Conservation (phyloP, 306 rosid species). For the Vachellia collinsii region DNA sequence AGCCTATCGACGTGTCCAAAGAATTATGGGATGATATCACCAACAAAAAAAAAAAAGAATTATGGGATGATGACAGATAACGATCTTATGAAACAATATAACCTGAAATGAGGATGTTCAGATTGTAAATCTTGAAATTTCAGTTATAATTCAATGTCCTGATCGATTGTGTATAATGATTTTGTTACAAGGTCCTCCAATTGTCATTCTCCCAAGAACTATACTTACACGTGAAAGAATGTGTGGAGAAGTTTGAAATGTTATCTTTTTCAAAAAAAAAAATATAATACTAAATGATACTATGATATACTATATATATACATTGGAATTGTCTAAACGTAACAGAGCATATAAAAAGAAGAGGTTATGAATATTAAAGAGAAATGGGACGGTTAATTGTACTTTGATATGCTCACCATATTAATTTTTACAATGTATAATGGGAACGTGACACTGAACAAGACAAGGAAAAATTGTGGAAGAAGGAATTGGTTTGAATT, state of each 20-base stretch:
- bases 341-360: neutral
- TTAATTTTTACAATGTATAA: neutral
- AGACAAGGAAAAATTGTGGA: neutral
- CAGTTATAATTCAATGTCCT: neutral
- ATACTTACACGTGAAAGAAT: too few relatives aligned
- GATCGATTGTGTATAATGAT: too few relatives aligned
- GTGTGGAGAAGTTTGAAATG: too few relatives aligned
- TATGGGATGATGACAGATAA: too few relatives aligned
- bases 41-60: too few relatives aligned
- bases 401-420: neutral
- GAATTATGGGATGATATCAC: too few relatives aligned
- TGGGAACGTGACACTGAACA: neutral
- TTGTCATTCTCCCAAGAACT: neutral
- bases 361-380: neutral
- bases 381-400: neutral
- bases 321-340: neutral
- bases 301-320: too few relatives aligned
- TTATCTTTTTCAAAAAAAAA: too few relatives aligned
- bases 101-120: neutral
- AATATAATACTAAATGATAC: rapidly evolving
- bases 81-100: too few relatives aligned
- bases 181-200: too few relatives aligned
- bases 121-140: neutral
- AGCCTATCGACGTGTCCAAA: too few relatives aligned
- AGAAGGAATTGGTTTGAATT: neutral